Evolutionary conservation across 2,329 filamentous ascomycete genomes (phyloP).

Genomic region (Botrytis galanthina): DNA sequence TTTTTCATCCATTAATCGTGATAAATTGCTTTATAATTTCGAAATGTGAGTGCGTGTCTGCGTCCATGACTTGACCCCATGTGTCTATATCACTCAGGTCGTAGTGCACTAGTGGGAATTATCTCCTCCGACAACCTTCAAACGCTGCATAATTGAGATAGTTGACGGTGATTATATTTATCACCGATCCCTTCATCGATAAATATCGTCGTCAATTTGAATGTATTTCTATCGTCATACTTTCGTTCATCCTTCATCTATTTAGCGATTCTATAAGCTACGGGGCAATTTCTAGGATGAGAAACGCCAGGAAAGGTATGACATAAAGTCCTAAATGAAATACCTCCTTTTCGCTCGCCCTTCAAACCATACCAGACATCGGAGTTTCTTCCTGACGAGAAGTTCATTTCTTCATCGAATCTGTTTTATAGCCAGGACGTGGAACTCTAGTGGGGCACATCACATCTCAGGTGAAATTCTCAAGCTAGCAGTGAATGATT

Average conservation of each 20-base stretch:
- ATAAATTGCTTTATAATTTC: too few species aligned
- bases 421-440: neutral
- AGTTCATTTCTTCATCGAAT: fast-evolving
- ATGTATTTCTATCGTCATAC: neutral
- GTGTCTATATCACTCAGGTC: too few species aligned
- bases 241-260: fast-evolving
- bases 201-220: fast-evolving
- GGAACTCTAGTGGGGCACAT: fast-evolving
- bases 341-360: too few species aligned
- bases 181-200: fast-evolving
- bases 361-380: too few species aligned
- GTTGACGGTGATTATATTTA: fast-evolving
- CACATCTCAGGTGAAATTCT: fast-evolving
- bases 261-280: neutral
- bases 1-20: neutral
- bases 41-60: too few species aligned
- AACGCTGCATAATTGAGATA: neutral
- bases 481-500: neutral
- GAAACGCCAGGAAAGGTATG: neutral
- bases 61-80: too few species aligned
- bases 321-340: too few species aligned
- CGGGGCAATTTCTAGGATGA: neutral
- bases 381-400: fast-evolving
- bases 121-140: fast-evolving
- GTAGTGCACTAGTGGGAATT: neutral